Evolutionary conservation across 306 rosid genomes (phyloP), one percentile per base, ranked within the genome.

Genomic region (Urtica urens): DNA sequence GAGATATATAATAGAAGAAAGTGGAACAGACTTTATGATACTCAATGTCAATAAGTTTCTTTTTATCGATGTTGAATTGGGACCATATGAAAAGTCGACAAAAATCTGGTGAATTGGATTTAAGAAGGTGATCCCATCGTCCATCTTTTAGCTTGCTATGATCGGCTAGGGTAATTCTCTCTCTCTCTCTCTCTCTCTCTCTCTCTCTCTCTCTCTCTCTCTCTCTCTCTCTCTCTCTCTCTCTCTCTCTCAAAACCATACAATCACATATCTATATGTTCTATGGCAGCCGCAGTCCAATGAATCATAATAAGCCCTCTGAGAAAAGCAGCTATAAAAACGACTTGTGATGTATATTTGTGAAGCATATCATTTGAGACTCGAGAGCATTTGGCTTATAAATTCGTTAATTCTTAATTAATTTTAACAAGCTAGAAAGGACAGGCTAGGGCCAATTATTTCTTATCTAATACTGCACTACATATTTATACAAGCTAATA

Each of bases 71-170:
- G 37, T 13, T 31, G 25, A 47, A 27, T 25, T 27, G 38, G 53
- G 53, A 25, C 53, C 53, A 48, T 26, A 44, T 7, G 11, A 10
- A 47, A 47, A 27, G 53, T 47, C 24, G 35, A 26, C 24, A 23
- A 22, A 45, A 45, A 24, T 22, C 24, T 47, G 37, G 37, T 13
- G 13, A 13, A 7, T 31, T n/a, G 37, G 16, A 48, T 25, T 27
- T 48, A 48, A 48, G 35, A 48, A 24, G 4, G 53, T 48, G 53
- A 48, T n/a, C 53, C 53, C 38, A 48, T 13, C 28, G 38, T 48
- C 53, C 53, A 27, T 48, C 53, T 27, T 25, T 48, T 23, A 5
- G 16, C 38, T 48, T 27, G 15, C 7, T 22, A 46, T 46, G 51
- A n/a, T 23, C 27, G 1, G 9, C 19, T 3, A 9, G 21, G 13